Base-by-base conservation (phyloP, 2,329 filamentous ascomycete genomes). In the Aspergillus vadensis region DNA sequence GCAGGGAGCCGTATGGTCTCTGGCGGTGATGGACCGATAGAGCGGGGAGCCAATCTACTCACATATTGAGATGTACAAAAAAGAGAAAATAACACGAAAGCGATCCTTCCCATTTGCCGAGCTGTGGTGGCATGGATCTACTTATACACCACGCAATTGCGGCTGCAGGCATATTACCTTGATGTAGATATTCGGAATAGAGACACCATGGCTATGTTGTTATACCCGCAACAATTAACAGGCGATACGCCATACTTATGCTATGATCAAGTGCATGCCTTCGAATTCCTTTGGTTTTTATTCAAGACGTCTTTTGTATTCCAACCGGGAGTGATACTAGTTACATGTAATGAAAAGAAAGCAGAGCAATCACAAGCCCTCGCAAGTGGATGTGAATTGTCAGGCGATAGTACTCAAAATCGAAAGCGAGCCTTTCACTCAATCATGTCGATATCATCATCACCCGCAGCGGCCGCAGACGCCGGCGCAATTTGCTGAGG, bases 361-460 rank as follows among this genome's bases (percentile, higher is more conserved):
- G 25, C 21, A 48, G 38, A 12, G 55, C 38, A 6, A 50, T 38
- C 32, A 36, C 19, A 5, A 17, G 21, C 25, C 14, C 30, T 57
- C 39, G 27, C 21, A 19, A 32, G 41, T 53, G 25, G 25, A 23
- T 48, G 30, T 25, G 14, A 41, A 15, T 15, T 12, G n/a, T 47
- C 50, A 56, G 19, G n/a, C 49, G 5, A 19, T 23, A 23, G 23
- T n/a, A 49, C 12, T 36, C 32, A 14, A 36, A 12, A 15, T 30
- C 27, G 10, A 36, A 36, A 56, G 14, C n/a, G 39, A 41, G 25
- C 23, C 5, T 52, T 72, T 69, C 23, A 88, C 78, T 88, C 86
- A 70, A 90, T 89, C 88, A 91, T 90, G 68, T 90, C 88, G 62
- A 90, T 80, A 72, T 90, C 87, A 58, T 87, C 86, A 41, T 76